phyloP scores from a whole-genome alignment of 1,139 yeast genomes.

The Pneumocystis jirovecii region DNA sequence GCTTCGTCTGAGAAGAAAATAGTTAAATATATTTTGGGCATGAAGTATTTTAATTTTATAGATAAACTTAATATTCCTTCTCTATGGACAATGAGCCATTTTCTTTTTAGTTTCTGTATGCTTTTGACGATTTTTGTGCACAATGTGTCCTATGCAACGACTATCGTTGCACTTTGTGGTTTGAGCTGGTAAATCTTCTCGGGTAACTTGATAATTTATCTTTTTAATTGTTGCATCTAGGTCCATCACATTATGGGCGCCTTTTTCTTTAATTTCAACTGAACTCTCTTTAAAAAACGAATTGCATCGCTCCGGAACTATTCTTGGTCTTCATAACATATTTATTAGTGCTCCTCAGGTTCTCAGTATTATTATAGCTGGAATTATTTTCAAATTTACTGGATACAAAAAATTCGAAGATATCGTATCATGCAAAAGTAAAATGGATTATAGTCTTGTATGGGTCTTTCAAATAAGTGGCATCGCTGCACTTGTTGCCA shows the following conservation, averaged over 20 bases:
- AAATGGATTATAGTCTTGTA: slow-evolving; percentile 27
- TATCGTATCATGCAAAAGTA: slow-evolving; percentile 8
- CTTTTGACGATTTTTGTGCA: slow-evolving; percentile 29
- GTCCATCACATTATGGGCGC: slow-evolving; percentile 37
- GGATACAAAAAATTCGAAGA: slow-evolving; percentile 13
- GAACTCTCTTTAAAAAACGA: slow-evolving; percentile 30
- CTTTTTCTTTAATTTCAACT: slow-evolving; percentile 35
- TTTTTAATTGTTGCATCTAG: neutral
- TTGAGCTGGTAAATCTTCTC: slow-evolving; percentile 30
- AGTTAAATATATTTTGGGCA: neutral
- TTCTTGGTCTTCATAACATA: slow-evolving; percentile 35
- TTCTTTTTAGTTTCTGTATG: slow-evolving; percentile 29
- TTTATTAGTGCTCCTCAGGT: slow-evolving; percentile 39
- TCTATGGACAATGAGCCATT: slow-evolving; percentile 32
- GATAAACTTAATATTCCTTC: slow-evolving; percentile 23
- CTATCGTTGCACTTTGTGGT: slow-evolving; percentile 32
- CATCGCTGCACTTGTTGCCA: slow-evolving; percentile 30
- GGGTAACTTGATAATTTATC: neutral
- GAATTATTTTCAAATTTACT: slow-evolving; percentile 25
- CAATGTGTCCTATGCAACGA: slow-evolving; percentile 27
- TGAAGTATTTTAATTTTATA: slow-evolving; percentile 5
- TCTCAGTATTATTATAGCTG: slow-evolving; percentile 29
- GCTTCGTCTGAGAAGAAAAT: slow-evolving; percentile 17
- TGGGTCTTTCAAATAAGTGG: slow-evolving; percentile 40
- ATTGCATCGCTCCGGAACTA: slow-evolving; percentile 32